A percentile compares a stretch with the other conserved stretches of the same genome.
These are phyloP conservation scores for Wickerhamomyces sp. DNA, from an alignment of 1,139 yeast species.

Conservation along the genomic window DNA sequence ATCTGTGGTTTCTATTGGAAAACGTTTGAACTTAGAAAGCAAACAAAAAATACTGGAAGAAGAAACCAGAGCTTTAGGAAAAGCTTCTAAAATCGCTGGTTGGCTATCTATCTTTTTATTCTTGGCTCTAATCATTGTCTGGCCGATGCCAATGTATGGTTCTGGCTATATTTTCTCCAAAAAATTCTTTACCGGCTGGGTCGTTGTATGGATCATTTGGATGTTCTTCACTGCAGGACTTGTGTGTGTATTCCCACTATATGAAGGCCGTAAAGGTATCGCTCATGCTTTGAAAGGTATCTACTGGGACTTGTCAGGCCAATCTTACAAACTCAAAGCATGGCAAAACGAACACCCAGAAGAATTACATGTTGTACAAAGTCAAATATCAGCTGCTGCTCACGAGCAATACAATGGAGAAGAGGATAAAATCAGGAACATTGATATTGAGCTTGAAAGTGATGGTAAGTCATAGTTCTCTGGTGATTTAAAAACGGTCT, in stretches of 20 bases:
- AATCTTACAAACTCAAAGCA: slow-evolving; percentile 58
- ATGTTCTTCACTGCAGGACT: slow-evolving; percentile 51
- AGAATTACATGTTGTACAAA: slow-evolving; percentile 59
- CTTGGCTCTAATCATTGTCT: slow-evolving; percentile 56
- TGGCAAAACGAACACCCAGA: slow-evolving; percentile 76
- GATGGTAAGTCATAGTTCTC: not conserved
- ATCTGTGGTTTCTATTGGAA: slow-evolving; percentile 35
- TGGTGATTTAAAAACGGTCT: no score
- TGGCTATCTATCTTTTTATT: slow-evolving; percentile 53
- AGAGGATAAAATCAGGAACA: slow-evolving; percentile 16
- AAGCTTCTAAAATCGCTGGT: slow-evolving; percentile 53
- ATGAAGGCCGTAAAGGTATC: slow-evolving; percentile 66
- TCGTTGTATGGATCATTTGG: slow-evolving; percentile 72
- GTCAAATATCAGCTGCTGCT: slow-evolving; percentile 43
- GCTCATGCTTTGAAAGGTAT: slow-evolving; percentile 64
- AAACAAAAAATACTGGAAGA: slow-evolving; percentile 35
- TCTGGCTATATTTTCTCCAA: slow-evolving; percentile 64
- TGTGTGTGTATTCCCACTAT: slow-evolving; percentile 58
- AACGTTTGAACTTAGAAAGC: slow-evolving; percentile 37
- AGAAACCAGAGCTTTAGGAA: slow-evolving; percentile 41
- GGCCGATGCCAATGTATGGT: slow-evolving; percentile 94
- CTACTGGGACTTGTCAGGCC: slow-evolving; percentile 81
- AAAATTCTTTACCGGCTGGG: slow-evolving; percentile 79
- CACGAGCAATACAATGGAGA: slow-evolving; percentile 13
- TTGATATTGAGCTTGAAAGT: slow-evolving; percentile 18